Evolutionary conservation across 371 early-diverging fungal genomes (phyloP).

Genomic region (Rhizopus sp.): DNA sequence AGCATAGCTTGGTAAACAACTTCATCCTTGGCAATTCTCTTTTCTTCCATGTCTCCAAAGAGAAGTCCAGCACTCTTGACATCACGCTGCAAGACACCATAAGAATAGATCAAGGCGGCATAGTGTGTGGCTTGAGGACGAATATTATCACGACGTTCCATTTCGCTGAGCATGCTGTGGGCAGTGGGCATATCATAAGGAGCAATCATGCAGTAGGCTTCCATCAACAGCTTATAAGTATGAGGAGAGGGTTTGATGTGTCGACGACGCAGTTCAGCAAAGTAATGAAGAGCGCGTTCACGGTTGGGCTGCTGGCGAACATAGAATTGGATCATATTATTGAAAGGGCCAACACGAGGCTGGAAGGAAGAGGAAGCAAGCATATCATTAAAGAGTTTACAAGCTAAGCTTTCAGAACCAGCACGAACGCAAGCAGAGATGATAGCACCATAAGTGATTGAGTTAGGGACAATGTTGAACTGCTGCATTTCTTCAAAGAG

Average conservation of each 20-base stretch:
- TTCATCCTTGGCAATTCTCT: slow-evolving; percentile 49
- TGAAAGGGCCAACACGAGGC: slow-evolving; percentile 60
- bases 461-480: slow-evolving; percentile 53
- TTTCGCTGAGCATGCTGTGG: slow-evolving; percentile 51
- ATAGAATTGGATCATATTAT: slow-evolving; percentile 70
- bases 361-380: slow-evolving; percentile 51
- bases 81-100: slow-evolving; percentile 61
- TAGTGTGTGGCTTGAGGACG: slow-evolving; percentile 60
- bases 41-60: slow-evolving; percentile 52
- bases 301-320: slow-evolving; percentile 63
- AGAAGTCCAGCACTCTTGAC: slow-evolving; percentile 53
- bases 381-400: slow-evolving; percentile 57
- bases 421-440: slow-evolving; percentile 67
- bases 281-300: slow-evolving; percentile 54
- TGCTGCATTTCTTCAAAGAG: slow-evolving; percentile 65
- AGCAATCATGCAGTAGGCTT: slow-evolving; percentile 58
- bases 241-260: slow-evolving; percentile 61
- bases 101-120: slow-evolving; percentile 62
- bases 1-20: slow-evolving; percentile 63
- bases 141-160: slow-evolving; percentile 48
- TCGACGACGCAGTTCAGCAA: slow-evolving; percentile 50
- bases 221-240: slow-evolving; percentile 64
- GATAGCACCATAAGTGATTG: slow-evolving; percentile 66
- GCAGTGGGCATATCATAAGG: slow-evolving; percentile 69
- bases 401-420: slow-evolving; percentile 56